Conservation (phyloP, 208 protist genomes). For the Crithidia bombi region DNA sequence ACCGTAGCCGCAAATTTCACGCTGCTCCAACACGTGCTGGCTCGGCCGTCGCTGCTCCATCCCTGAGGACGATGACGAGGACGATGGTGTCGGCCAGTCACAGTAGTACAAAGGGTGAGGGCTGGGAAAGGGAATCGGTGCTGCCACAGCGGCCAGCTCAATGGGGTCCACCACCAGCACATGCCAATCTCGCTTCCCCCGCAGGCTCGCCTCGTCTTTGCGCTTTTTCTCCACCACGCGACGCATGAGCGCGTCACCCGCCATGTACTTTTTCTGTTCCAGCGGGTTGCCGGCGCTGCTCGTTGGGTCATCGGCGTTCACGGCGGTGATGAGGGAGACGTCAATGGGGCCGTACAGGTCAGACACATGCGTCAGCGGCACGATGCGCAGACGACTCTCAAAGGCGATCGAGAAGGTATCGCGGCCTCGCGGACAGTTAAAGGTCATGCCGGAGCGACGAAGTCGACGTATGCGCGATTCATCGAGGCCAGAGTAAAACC, state of each 20-base stretch:
- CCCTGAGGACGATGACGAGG: no score
- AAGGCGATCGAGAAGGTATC: constrained; percentile 78
- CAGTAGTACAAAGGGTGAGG: constrained; percentile 66
- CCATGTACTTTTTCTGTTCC: constrained; percentile 37
- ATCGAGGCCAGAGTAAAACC: constrained; percentile 78
- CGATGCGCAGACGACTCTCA: constrained; percentile 58
- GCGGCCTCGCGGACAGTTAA: constrained; percentile 82
- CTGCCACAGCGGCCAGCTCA: constrained; percentile 30
- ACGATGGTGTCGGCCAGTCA: constrained; percentile 28
- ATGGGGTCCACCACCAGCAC: constrained; percentile 79
- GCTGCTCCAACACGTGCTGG: constrained; percentile 19
- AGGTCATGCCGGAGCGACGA: constrained; percentile 62
- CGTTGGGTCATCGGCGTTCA: constrained; percentile 35
- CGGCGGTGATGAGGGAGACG: constrained; percentile 23
- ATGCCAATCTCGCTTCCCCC: constrained; percentile 38
- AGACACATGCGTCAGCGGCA: constrained; percentile 32
- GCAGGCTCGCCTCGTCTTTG: constrained; percentile 25
- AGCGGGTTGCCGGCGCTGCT: constrained; percentile 46
- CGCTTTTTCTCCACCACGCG: constrained; percentile 33
- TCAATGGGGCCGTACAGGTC: constrained; percentile 40
- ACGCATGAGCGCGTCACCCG: constrained; percentile 36
- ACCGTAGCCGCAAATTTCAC: constrained; percentile 4
- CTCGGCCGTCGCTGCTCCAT: background rate
- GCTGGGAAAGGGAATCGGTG: constrained; percentile 56
- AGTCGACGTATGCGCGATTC: constrained; percentile 67